Percentiles rank a stretch among this genome's conserved stretches.
phyloP scores from a whole-genome alignment of 345 rosid genomes.

The Melastoma malabathricum region DNA sequence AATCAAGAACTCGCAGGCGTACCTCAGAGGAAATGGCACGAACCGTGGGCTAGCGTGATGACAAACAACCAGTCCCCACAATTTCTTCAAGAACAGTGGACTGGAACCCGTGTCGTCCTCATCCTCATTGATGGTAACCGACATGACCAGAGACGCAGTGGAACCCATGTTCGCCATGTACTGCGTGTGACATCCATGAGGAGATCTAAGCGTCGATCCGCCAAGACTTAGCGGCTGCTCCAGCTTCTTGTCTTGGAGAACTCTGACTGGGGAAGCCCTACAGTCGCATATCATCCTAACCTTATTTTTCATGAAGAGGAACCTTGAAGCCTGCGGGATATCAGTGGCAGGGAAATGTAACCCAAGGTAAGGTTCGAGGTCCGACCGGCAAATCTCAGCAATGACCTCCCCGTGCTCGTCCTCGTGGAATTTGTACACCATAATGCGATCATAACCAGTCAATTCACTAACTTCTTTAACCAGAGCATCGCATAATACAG shows the following conservation, averaged over 20 bases:
- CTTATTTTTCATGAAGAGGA: constrained; percentile 72
- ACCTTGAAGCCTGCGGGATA: constrained; percentile 82
- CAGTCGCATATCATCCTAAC: constrained; percentile 85
- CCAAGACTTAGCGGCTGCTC: constrained; percentile 57
- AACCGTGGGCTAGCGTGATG: constrained; percentile 65
- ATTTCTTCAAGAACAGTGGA: constrained; percentile 33
- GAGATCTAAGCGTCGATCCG: constrained; percentile 73
- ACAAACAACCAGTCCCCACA: constrained; percentile 93
- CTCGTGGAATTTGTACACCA: constrained; percentile 79
- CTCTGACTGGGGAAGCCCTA: constrained; percentile 41
- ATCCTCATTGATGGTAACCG: constrained; percentile 58
- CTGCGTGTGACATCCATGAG: constrained; percentile 75
- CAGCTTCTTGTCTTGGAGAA: constrained; percentile 50
- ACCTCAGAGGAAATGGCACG: constrained; percentile 69
- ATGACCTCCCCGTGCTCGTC: constrained; percentile 91
- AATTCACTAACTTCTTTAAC: constrained; percentile 69
- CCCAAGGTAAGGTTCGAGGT: constrained; percentile 61
- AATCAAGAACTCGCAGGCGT: constrained; percentile 74
- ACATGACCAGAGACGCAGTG: constrained; percentile 73
- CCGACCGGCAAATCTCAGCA: constrained; percentile 43
- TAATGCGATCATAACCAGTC: constrained; percentile 73
- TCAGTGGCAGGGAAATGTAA: constrained; percentile 82
- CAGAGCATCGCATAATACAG: constrained; percentile 43
- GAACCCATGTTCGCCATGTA: constrained; percentile 86
- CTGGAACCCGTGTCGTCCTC: constrained; percentile 27